A percentile compares a stretch with the other conserved stretches of the same genome.
Evolutionary conservation across 148 eudicot species (phyloP).

Genomic region (Camellia sinensis): DNA sequence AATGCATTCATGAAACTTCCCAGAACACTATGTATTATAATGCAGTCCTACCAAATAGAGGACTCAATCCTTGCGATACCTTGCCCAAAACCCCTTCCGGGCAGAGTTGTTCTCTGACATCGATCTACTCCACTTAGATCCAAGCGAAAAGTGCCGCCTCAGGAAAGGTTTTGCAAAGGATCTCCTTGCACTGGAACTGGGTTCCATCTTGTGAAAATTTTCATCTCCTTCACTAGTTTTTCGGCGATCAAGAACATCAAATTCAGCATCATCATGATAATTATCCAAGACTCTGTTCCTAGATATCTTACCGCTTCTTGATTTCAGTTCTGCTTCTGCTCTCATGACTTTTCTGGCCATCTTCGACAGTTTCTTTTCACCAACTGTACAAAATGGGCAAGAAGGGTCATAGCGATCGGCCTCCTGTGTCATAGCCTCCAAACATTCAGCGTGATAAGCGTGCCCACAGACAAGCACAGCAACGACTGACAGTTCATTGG

Average conservation of each 20-base stretch:
- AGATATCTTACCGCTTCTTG: conserved; percentile 43
- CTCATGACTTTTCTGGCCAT: conserved; percentile 55
- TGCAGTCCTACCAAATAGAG: conserved; percentile 2
- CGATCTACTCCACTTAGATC: conserved; percentile 52
- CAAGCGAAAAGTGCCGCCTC: conserved; percentile 71
- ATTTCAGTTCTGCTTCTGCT: conserved; percentile 57
- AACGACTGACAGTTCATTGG: conserved; percentile 64
- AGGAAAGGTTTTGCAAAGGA: conserved; percentile 62
- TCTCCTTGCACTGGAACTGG: conserved; percentile 67
- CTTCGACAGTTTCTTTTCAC: conserved; percentile 61
- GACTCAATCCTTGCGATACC: conserved; percentile 32
- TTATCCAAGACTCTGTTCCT: conserved; percentile 49
- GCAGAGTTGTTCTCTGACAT: conserved; percentile 29
- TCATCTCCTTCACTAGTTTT: conserved; percentile 32
- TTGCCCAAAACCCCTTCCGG: conserved; percentile 51
- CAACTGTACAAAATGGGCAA: conserved; percentile 79
- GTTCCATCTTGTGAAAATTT: conserved; percentile 41
- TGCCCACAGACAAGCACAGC: conserved; percentile 81
- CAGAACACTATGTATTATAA: not conserved
- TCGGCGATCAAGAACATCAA: conserved; percentile 44
- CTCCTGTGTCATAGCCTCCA: conserved; percentile 74
- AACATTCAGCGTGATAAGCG: conserved; percentile 80
- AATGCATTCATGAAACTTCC: not conserved
- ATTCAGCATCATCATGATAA: conserved; percentile 23
- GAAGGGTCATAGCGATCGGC: conserved; percentile 71